Evolutionary conservation across 352 stramenopile genomes (phyloP).

Genomic region (Achlya hypogyna): DNA sequence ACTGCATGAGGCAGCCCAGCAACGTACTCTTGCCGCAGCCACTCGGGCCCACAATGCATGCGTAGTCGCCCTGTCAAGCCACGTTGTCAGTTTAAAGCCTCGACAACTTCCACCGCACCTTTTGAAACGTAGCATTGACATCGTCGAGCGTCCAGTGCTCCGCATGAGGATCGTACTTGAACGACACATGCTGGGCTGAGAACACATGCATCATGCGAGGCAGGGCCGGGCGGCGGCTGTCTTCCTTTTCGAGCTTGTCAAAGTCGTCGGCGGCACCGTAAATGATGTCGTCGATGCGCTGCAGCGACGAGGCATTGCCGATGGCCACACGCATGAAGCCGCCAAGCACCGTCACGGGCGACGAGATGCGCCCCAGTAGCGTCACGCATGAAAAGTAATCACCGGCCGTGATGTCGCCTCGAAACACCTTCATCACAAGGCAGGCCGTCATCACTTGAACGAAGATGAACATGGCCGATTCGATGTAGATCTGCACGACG

Average conservation of each 20-base stretch:
- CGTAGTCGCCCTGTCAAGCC: constrained; percentile 58
- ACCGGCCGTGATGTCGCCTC: constrained; percentile 46
- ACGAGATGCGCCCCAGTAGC: constrained; percentile 67
- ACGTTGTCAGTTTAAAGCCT: no score
- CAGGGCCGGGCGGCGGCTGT: constrained; percentile 34
- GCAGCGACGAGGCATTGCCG: constrained; percentile 75
- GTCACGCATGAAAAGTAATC: constrained; percentile 82
- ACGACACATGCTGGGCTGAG: constrained; percentile 65
- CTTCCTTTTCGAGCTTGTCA: not conserved
- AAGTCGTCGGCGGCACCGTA: not conserved
- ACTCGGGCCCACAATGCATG: constrained; percentile 75
- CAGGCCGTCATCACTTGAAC: constrained; percentile 79
- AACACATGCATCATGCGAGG: constrained; percentile 79
- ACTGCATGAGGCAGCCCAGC: constrained; percentile 81
- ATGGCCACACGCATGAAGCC: constrained; percentile 87
- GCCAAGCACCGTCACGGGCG: constrained; percentile 71
- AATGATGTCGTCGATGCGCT: constrained; percentile 73
- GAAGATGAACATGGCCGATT: constrained; percentile 87
- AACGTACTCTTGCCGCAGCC: constrained; percentile 84
- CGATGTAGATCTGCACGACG: constrained; percentile 86
- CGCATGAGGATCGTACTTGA: constrained; percentile 5
- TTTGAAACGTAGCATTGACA: not conserved
- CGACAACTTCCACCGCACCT: not conserved
- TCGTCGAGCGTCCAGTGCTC: constrained; percentile 27
- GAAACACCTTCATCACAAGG: constrained; percentile 77